Percentiles rank a stretch among this genome's conserved stretches.
These are phyloP conservation scores for Suhomyces bokatorum DNA, from an alignment of 1,139 yeast genomes.

Conservation along the genomic window DNA sequence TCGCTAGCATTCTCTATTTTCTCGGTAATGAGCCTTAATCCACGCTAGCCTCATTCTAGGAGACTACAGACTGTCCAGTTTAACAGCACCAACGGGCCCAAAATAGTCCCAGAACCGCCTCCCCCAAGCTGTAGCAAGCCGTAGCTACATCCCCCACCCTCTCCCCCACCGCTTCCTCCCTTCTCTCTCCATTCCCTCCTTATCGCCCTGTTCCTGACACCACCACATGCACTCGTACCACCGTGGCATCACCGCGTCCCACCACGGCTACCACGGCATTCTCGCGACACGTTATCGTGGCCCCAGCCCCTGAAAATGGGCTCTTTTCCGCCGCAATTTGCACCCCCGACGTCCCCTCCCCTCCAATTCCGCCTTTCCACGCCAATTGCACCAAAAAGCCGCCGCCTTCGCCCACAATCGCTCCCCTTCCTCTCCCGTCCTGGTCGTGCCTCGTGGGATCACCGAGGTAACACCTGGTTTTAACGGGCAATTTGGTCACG, in stretches of 20 bases:
- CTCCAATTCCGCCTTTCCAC: not conserved
- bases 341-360: not conserved
- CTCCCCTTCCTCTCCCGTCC: not conserved
- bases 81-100: too few relatives aligned
- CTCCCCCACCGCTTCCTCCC: too few relatives aligned
- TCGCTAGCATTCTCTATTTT: too few relatives aligned
- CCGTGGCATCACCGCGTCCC: not conserved
- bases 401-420: not conserved
- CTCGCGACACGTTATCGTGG: not conserved
- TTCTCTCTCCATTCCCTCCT: too few relatives aligned
- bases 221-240: not conserved
- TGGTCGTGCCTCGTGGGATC: not conserved
- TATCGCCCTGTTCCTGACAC: not conserved
- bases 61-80: too few relatives aligned
- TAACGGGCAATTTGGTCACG: constrained; percentile 6
- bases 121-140: too few relatives aligned
- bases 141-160: too few relatives aligned
- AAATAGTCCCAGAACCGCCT: too few relatives aligned
- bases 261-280: not conserved
- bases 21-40: too few relatives aligned
- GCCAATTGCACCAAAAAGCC: not conserved
- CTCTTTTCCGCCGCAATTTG: too few relatives aligned
- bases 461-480: constrained; percentile 4
- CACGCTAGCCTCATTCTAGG: too few relatives aligned
- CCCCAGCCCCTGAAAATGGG: too few relatives aligned